Evolutionary conservation across 1,139 yeast genomes (phyloP), one percentile per base, ranked within the genome.

Genomic region (Diutina ranongensis): DNA sequence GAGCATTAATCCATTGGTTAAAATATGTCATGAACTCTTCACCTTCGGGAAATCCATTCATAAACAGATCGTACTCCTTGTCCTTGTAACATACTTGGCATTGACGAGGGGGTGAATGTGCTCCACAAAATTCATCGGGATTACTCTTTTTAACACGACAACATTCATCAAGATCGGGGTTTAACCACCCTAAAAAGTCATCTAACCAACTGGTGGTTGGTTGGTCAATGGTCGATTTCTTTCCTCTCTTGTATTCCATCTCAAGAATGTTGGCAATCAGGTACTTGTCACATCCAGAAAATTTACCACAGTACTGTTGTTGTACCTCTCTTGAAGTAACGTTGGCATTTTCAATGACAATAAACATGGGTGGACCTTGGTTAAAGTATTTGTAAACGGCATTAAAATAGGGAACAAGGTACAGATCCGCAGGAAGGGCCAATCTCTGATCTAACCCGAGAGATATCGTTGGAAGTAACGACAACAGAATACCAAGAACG

Each of bases 161-260:
- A 62, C 98, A 92, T 53, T 84, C 83, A 52, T 83, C 94, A 46
- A 89, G 68, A 42, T 75, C 76, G 0, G 98, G 98, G 57, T 88
- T 88, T 50, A 89, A 65, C 84, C 94, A 92, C 44, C 80, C 74
- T 51, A 92, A 70, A 58, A 78, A 89, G 57, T 92, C 97, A 61
- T 92, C 98, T 46, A 88, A 67, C 97, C 97, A 92, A 55, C 83
- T 83, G 1, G 96, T 80, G 2, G 87, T 76, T 0, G 97, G 96
- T 45, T 85, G 94, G 1, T 76, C 73, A 44, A 92, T 71, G 12
- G 83, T 81, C 0, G 94, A 82, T 8, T 67, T 56, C 2, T 75
- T 67, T 0, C 80, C 68, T 44, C 96, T 65, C 51, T 80, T 77
- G 47, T 83, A 75, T 57, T 92, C 98, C 59, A 86, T 94, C 55